A percentile compares a stretch with the other conserved stretches of the same genome.
Conservation (phyloP, 225 moss, liverwort and hornwort species). For the Antitrichia curtipendula region DNA sequence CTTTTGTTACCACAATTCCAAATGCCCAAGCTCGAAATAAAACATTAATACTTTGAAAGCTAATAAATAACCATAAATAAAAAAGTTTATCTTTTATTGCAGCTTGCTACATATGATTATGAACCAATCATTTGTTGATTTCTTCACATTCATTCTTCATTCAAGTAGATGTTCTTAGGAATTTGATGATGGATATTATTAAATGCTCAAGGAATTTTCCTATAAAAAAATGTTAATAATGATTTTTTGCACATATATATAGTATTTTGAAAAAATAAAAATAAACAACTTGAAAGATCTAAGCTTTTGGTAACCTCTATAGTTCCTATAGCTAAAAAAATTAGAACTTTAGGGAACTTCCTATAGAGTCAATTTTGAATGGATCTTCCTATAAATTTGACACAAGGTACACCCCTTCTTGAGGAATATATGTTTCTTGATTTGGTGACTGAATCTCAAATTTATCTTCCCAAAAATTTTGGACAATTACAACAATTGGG, state of each 20-base stretch:
- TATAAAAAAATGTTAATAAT: no score
- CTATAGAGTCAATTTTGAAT: background rate
- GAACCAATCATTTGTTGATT: background rate
- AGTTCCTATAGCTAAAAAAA: rapidly evolving
- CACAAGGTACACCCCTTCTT: background rate
- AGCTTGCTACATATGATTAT: background rate
- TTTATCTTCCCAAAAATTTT: no score
- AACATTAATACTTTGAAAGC: background rate
- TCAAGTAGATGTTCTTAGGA: background rate
- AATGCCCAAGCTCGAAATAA: background rate
- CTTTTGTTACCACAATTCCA: background rate
- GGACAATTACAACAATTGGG: background rate
- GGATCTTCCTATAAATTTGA: background rate
- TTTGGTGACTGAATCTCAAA: rapidly evolving
- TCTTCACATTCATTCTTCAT: background rate
- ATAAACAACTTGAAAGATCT: background rate
- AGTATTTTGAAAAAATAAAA: no score
- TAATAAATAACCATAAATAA: background rate
- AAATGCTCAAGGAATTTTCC: background rate
- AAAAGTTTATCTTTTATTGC: background rate
- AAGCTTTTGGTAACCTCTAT: background rate
- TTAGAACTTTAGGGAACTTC: background rate
- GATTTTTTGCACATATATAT: no score
- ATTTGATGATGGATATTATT: background rate
- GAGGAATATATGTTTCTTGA: background rate